phyloP scores from a whole-genome alignment of 1,139 yeast species.

The Yamadazyma diddensiae region DNA sequence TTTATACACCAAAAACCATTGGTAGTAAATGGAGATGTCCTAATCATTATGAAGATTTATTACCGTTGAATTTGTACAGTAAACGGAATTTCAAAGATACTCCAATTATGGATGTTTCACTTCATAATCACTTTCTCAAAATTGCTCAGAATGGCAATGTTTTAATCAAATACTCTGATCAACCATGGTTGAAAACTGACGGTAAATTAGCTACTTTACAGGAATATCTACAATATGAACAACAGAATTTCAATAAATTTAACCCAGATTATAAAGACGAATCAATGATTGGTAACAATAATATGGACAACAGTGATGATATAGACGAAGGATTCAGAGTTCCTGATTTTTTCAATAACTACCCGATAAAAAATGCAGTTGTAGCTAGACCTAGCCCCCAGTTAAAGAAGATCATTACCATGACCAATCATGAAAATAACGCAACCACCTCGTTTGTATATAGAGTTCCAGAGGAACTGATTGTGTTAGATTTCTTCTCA shows the following conservation, averaged over 20 bases:
- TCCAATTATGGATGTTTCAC: conserved; percentile 48
- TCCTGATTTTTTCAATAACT: conserved; percentile 48
- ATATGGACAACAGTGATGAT: conserved; percentile 20
- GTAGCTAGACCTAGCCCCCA: conserved; percentile 26
- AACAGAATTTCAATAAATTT: conserved; percentile 19
- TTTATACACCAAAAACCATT: conserved; percentile 69
- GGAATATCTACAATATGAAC: conserved; percentile 32
- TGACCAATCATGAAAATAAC: conserved; percentile 23
- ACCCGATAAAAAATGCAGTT: conserved; percentile 46
- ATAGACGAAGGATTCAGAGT: conserved; percentile 24
- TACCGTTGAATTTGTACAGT: conserved; percentile 29
- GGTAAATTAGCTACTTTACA: conserved; percentile 23
- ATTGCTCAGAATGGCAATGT: conserved; percentile 50
- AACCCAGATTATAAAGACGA: conserved; percentile 16
- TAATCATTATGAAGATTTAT: conserved; percentile 65
- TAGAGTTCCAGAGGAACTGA: conserved; percentile 68
- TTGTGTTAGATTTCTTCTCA: conserved; percentile 71
- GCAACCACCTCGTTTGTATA: conserved; percentile 47
- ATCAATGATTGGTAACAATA: conserved; percentile 13
- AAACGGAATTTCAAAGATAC: conserved; percentile 55
- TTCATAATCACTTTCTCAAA: conserved; percentile 34
- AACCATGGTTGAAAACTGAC: conserved; percentile 44
- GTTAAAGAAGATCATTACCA: conserved; percentile 36
- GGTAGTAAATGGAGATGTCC: conserved; percentile 95
- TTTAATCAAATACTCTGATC: conserved; percentile 62